A percentile compares a stretch with the other conserved stretches of the same genome.
Conservation (phyloP, 352 stramenopile genomes). For the Phytopythium boreale region DNA sequence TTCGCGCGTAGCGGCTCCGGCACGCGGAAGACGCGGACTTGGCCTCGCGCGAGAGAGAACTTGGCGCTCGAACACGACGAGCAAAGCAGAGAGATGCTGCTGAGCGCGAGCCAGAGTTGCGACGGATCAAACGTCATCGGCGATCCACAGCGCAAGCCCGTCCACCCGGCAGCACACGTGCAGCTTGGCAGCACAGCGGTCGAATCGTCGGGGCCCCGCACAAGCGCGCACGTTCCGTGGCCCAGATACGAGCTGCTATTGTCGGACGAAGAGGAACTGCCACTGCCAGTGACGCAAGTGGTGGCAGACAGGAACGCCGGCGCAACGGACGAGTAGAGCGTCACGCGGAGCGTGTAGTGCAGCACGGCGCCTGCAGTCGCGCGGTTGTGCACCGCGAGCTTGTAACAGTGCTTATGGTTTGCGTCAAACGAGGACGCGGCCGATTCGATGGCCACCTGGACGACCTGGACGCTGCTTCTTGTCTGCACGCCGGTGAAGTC, state of each 20-base stretch:
- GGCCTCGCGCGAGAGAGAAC: slow-evolving; percentile 42
- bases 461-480: slow-evolving; percentile 22
- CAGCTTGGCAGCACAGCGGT: slow-evolving; percentile 26
- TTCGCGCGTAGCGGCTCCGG: slow-evolving; percentile 54
- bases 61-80: slow-evolving; percentile 32
- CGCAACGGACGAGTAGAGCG: slow-evolving; percentile 23
- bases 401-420: slow-evolving; percentile 55
- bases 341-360: slow-evolving; percentile 40
- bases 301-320: slow-evolving; percentile 16
- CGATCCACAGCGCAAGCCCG: slow-evolving; percentile 54
- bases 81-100: slow-evolving; percentile 51
- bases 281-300: not conserved
- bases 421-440: slow-evolving; percentile 31
- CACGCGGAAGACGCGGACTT: slow-evolving; percentile 65
- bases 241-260: slow-evolving; percentile 44
- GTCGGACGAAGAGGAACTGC: not conserved
- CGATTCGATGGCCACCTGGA: slow-evolving; percentile 41
- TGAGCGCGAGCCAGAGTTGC: slow-evolving; percentile 55
- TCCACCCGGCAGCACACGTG: slow-evolving; percentile 60
- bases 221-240: slow-evolving; percentile 48
- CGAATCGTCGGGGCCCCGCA: slow-evolving; percentile 6
- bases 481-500: slow-evolving; percentile 44
- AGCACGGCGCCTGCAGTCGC: slow-evolving; percentile 43
- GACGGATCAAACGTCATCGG: slow-evolving; percentile 49
- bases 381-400: slow-evolving; percentile 67